Evolutionary conservation across 331 rosid genomes (phyloP).

Genomic region (Malus hybrid): DNA sequence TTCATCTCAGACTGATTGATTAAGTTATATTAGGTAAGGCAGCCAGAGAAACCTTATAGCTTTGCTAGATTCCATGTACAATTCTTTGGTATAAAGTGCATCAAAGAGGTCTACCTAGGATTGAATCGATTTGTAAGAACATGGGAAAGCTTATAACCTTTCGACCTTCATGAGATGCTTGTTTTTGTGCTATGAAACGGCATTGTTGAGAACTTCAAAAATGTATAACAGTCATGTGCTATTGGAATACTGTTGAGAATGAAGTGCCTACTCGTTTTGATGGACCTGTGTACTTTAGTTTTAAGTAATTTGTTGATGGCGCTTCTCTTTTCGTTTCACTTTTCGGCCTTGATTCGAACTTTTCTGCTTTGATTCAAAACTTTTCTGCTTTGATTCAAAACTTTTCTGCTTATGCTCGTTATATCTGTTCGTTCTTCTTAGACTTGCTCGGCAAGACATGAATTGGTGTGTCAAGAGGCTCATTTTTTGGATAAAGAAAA

Average conservation of each 20-base stretch:
- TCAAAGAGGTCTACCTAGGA: conserved; percentile 26
- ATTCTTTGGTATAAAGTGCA: conserved; percentile 40
- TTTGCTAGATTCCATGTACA: conserved; percentile 33
- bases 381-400: neutral
- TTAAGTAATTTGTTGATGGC: neutral
- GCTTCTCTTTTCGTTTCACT: neutral
- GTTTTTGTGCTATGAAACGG: conserved; percentile 8
- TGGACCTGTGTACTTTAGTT: neutral
- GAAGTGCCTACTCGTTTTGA: conserved; percentile 2
- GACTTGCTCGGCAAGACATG: neutral
- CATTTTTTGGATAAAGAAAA: neutral
- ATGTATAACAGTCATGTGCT: conserved; percentile 10
- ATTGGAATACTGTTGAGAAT: conserved; percentile 6
- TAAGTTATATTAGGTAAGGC: conserved; percentile 31
- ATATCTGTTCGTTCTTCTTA: neutral
- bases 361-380: neutral
- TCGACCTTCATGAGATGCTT: conserved; percentile 25
- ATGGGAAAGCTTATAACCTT: conserved; percentile 17
- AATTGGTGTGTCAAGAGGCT: neutral
- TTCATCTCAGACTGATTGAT: conserved; percentile 3
- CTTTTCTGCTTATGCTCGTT: neutral
- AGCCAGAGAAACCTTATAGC: conserved; percentile 26
- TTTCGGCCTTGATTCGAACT: neutral
- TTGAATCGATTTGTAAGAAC: conserved; percentile 4
- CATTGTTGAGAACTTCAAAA: neutral